phyloP scores from a whole-genome alignment of 75 land plant species.

The Ceratopteris richardii region DNA sequence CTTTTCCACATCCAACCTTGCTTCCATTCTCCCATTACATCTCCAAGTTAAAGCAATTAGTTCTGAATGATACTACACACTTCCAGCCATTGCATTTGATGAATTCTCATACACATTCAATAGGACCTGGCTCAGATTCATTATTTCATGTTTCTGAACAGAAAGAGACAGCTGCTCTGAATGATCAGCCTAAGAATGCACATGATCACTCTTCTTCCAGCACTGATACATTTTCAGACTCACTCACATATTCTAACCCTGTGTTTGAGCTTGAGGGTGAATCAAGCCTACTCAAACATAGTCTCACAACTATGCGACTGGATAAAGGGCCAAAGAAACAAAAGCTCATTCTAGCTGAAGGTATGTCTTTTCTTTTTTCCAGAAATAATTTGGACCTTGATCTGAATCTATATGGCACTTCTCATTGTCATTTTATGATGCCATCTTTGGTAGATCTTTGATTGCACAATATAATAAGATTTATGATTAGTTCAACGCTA shows the following conservation, averaged over 20 bases:
- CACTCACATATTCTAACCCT: constrained; percentile 3
- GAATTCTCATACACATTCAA: too few species aligned
- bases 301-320: neutral
- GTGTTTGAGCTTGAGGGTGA: constrained; percentile 1
- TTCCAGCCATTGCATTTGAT: neutral
- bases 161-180: neutral
- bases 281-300: neutral
- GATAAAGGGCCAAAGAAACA: neutral
- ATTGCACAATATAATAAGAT: too few species aligned
- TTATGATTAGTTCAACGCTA: too few species aligned
- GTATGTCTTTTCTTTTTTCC: too few species aligned
- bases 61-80: constrained; percentile 5
- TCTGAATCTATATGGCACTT: too few species aligned
- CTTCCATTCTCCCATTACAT: constrained; percentile 24
- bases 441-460: too few species aligned
- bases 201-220: constrained; percentile 3
- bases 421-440: too few species aligned
- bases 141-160: neutral
- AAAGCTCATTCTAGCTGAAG: neutral
- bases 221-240: constrained; percentile 2
- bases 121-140: neutral
- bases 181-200: constrained; percentile 1
- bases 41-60: constrained; percentile 15
- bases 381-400: too few species aligned
- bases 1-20: constrained; percentile 13